Percentiles rank a stretch among this genome's conserved stretches.
Evolutionary conservation across 2,329 filamentous ascomycete species (phyloP).

Genomic region (Colletotrichum endophyticum): DNA sequence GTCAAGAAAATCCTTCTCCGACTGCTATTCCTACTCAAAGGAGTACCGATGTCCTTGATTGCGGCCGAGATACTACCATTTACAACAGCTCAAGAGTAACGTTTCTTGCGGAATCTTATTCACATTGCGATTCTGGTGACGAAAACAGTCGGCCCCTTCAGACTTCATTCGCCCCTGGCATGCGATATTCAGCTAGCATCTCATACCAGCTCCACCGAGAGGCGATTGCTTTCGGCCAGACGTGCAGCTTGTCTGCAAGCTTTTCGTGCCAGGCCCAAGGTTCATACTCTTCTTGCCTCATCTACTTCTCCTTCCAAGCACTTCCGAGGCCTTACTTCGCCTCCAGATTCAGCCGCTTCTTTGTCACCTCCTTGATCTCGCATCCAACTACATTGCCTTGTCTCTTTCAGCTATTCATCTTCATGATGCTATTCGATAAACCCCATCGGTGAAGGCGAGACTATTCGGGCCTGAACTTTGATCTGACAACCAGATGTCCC

Average conservation of each 20-base stretch:
- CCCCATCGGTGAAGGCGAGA: background rate
- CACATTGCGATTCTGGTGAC: background rate
- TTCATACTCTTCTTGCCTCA: background rate
- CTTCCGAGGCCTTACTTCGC: background rate
- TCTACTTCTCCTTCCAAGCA: background rate
- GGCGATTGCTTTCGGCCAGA: background rate
- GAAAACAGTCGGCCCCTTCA: background rate
- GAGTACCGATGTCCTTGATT: background rate
- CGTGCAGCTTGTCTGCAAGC: background rate
- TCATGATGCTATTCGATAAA: background rate
- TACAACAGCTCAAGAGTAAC: background rate
- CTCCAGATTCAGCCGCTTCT: background rate
- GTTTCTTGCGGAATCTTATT: background rate
- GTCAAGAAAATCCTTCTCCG: background rate
- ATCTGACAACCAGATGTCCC: background rate
- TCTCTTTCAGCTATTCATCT: background rate
- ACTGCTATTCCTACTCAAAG: background rate
- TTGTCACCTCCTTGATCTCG: background rate
- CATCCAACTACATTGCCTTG: background rate
- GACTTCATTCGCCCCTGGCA: background rate
- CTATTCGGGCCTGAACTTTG: background rate
- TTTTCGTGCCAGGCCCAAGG: background rate
- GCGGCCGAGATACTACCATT: background rate
- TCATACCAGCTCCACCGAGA: background rate
- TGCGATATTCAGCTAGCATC: background rate